These are phyloP conservation scores for Peniophora sp. DNA, from an alignment of 1,284 basidiomycete species.

Conservation along the genomic window DNA sequence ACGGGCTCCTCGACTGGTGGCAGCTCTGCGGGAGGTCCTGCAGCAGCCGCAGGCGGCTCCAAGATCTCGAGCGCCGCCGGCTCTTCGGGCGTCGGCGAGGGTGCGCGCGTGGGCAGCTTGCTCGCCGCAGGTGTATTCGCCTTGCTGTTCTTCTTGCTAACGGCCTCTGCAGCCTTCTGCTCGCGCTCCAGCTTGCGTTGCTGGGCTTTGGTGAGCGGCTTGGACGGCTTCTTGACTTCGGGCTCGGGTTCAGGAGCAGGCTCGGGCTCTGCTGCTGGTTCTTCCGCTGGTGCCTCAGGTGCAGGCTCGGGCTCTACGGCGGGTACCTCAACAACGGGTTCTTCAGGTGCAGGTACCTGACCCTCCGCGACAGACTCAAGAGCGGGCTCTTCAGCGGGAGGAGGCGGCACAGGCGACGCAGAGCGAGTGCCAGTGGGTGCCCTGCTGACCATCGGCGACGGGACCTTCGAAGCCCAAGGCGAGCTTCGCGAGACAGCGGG, in stretches of 20 bases:
- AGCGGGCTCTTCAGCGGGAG: background rate
- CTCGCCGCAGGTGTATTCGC: constrained; percentile 9
- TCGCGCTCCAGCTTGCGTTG: background rate
- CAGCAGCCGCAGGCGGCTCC: background rate
- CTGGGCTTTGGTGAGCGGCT: background rate
- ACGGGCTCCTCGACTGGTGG: too few relatives aligned
- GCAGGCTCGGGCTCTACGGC: background rate
- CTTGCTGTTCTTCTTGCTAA: constrained; percentile 10
- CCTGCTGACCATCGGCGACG: background rate
- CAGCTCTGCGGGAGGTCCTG: background rate
- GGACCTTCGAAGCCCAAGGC: background rate
- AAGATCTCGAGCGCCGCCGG: too few relatives aligned
- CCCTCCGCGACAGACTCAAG: too few relatives aligned
- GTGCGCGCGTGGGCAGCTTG: constrained; percentile 13
- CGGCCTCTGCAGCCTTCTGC: background rate
- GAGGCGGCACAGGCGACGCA: background rate
- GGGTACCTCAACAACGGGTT: too few relatives aligned
- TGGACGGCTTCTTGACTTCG: background rate
- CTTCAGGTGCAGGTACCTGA: background rate
- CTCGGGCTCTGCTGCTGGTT: constrained; percentile 2
- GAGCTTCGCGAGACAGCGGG: background rate
- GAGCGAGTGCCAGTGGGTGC: background rate
- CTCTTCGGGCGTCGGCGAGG: constrained; percentile 10
- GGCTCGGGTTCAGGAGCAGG: constrained; percentile 1
- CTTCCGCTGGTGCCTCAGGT: background rate